Conservation (phyloP, 2,329 filamentous ascomycete species). For the Didymella exigua region DNA sequence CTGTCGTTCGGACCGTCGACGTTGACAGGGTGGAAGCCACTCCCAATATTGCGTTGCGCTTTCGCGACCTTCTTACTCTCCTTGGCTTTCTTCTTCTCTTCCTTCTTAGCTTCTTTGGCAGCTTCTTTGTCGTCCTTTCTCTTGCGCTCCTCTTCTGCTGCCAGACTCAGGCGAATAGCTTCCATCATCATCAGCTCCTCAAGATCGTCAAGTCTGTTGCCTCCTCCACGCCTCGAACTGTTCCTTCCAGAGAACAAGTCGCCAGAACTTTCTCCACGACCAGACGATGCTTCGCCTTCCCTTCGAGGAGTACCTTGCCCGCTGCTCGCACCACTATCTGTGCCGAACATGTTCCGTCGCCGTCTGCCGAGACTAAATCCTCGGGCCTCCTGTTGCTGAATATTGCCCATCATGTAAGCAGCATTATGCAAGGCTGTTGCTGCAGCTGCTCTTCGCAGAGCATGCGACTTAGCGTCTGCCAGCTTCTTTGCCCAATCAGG, state of each 20-base stretch:
- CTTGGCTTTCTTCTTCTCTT: slow-evolving; percentile 75
- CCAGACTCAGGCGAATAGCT: slow-evolving; percentile 88
- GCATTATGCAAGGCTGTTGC: slow-evolving; percentile 94
- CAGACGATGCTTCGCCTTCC: slow-evolving; percentile 40
- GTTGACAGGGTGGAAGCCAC: slow-evolving; percentile 58
- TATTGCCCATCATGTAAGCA: slow-evolving; percentile 80
- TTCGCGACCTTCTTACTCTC: slow-evolving; percentile 70
- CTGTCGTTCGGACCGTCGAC: slow-evolving; percentile 54
- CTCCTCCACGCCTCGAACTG: slow-evolving; percentile 63
- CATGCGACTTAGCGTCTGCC: slow-evolving; percentile 80
- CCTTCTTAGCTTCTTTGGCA: slow-evolving; percentile 81
- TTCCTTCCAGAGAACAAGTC: slow-evolving; percentile 51
- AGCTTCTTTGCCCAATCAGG: slow-evolving; percentile 95
- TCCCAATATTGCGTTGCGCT: slow-evolving; percentile 65
- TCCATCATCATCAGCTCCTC: slow-evolving; percentile 99
- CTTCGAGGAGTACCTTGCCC: slow-evolving; percentile 53
- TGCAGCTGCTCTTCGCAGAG: slow-evolving; percentile 83
- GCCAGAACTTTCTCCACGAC: slow-evolving; percentile 41
- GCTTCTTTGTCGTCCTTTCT: slow-evolving; percentile 81
- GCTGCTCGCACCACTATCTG: slow-evolving; percentile 53
- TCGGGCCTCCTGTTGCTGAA: slow-evolving; percentile 54
- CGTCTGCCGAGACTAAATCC: slow-evolving; percentile 57
- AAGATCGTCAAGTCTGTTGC: slow-evolving; percentile 76
- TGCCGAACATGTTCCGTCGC: slow-evolving; percentile 57
- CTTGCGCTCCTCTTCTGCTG: slow-evolving; percentile 89